Percentiles rank a stretch among this genome's conserved stretches.
phyloP scores from a whole-genome alignment of 306 rosid species.

The Cucurbita ficifolia region DNA sequence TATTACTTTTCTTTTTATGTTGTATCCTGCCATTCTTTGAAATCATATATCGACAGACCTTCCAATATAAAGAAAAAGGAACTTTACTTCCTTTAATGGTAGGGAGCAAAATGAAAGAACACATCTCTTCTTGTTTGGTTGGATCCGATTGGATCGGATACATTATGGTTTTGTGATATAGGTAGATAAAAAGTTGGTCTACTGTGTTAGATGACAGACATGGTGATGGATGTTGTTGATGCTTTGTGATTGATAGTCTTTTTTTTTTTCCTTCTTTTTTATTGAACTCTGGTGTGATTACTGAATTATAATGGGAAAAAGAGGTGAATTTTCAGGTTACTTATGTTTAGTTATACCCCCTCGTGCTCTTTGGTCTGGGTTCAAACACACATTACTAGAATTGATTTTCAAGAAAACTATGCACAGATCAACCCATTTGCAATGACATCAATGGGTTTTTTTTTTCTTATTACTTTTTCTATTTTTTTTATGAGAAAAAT shows the following conservation, averaged over 20 bases:
- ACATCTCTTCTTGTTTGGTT: slow-evolving; percentile 1
- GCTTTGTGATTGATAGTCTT: not conserved
- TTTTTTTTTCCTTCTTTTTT: not conserved
- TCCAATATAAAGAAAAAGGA: not conserved
- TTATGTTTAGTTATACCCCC: not conserved
- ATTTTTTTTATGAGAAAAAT: not conserved
- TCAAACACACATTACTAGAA: not conserved
- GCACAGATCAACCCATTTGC: not conserved
- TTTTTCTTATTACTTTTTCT: not conserved
- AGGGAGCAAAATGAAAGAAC: not conserved
- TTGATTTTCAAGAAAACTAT: not conserved
- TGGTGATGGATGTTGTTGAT: slow-evolving; percentile 1
- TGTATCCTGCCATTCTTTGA: not conserved
- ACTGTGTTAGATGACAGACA: not conserved
- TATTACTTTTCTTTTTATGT: not conserved
- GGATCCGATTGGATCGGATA: not conserved
- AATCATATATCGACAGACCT: not conserved
- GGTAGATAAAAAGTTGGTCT: not conserved
- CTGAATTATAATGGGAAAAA: not conserved
- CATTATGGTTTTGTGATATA: slow-evolving; percentile 5
- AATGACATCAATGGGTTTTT: not conserved
- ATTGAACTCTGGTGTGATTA: not conserved
- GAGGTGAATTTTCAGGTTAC: not conserved
- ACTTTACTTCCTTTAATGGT: not conserved
- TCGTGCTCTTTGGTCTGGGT: not conserved